Conservation (phyloP, 2,329 filamentous ascomycete species). For the Fusarium sp. region DNA sequence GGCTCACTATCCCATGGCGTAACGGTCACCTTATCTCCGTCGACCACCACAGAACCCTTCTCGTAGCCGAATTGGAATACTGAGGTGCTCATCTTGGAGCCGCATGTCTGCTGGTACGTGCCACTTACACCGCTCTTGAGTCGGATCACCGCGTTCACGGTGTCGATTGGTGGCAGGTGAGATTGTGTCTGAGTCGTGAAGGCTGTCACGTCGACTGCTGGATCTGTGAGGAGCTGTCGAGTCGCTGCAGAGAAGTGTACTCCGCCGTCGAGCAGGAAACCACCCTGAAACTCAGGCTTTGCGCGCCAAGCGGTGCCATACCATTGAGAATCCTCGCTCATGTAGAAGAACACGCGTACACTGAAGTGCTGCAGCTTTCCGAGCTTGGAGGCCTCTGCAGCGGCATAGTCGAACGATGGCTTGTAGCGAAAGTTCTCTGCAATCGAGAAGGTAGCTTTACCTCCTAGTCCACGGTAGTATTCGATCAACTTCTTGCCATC, state of each 20-base stretch:
- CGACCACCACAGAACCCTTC: conserved; percentile 64
- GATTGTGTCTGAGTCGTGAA: conserved; percentile 66
- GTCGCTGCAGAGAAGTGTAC: conserved; percentile 77
- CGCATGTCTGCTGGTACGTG: conserved; percentile 67
- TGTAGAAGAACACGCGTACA: conserved; percentile 52
- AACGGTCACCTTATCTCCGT: conserved; percentile 58
- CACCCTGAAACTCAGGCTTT: conserved; percentile 77
- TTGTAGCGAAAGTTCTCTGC: conserved; percentile 81
- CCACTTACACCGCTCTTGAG: conserved; percentile 67
- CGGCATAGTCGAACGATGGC: conserved; percentile 66
- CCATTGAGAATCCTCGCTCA: conserved; percentile 57
- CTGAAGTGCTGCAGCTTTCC: conserved; percentile 60
- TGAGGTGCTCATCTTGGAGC: conserved; percentile 64
- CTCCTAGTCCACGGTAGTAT: conserved; percentile 47
- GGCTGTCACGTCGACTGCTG: conserved; percentile 62
- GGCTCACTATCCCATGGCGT: conserved; percentile 50
- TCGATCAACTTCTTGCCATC: conserved; percentile 56
- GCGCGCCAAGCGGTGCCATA: conserved; percentile 72
- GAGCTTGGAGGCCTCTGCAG: conserved; percentile 55
- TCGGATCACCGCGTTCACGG: conserved; percentile 69
- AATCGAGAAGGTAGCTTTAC: conserved; percentile 63
- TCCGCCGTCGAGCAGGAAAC: conserved; percentile 80
- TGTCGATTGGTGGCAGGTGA: conserved; percentile 74
- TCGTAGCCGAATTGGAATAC: conserved; percentile 70
- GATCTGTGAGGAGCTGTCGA: conserved; percentile 65